Evolutionary conservation across 2,329 filamentous ascomycete genomes (phyloP).

Genomic region (Venturia carpophila): DNA sequence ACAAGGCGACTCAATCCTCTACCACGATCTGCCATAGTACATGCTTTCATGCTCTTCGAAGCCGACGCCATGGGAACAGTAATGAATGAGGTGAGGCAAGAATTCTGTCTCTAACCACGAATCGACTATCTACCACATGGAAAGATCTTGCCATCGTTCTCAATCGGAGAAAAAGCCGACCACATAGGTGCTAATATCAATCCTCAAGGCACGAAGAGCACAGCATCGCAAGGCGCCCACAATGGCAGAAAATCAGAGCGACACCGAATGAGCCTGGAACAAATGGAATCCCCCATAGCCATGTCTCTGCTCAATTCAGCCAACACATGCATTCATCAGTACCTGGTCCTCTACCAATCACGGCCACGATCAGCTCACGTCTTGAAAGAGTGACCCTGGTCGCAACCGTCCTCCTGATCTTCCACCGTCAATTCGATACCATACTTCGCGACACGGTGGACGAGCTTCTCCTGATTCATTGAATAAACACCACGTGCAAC

Average conservation of each 20-base stretch:
- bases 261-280: background rate
- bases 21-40: background rate
- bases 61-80: background rate
- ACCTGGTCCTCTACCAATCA: too few species aligned
- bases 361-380: too few species aligned
- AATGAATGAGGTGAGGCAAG: background rate
- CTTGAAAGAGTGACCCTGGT: too few species aligned
- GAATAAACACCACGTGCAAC: too few species aligned
- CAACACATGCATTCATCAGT: background rate
- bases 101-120: background rate
- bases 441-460: background rate
- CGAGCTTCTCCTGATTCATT: too few species aligned
- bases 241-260: background rate
- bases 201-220: background rate
- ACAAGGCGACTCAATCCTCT: background rate
- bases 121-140: too few species aligned
- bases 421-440: background rate
- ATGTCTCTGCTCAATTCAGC: background rate
- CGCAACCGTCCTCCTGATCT: background rate
- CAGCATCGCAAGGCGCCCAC: background rate
- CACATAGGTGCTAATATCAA: too few species aligned
- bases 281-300: background rate
- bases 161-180: too few species aligned
- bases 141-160: too few species aligned
- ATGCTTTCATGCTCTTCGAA: background rate